Evolutionary conservation across 139 green algal species (phyloP).

Genomic region (Chlorella ohadii): DNA sequence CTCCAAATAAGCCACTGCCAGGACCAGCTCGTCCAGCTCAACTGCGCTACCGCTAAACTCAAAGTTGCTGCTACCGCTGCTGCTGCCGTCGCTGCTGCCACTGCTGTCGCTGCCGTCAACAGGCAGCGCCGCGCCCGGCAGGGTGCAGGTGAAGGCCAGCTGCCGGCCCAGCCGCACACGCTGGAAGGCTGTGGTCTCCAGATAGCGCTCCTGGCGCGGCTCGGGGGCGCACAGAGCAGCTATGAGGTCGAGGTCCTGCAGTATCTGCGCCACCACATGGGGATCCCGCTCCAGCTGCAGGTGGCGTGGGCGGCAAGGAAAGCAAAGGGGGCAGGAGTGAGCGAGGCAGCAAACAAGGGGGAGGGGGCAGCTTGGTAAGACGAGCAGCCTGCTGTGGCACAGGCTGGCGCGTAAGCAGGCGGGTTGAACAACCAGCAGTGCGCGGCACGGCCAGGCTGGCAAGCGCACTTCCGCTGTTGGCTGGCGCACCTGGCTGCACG

Average conservation of each 20-base stretch:
- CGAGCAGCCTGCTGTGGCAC: too few species aligned
- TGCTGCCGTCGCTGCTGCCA: neutral
- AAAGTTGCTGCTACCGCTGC: neutral
- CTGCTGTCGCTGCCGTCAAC: neutral
- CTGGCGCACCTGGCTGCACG: too few species aligned
- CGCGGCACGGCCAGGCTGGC: too few species aligned
- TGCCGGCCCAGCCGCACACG: neutral
- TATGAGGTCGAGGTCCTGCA: neutral
- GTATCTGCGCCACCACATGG: neutral
- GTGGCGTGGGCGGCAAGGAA: neutral
- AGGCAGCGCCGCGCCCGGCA: neutral
- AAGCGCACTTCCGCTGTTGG: too few species aligned
- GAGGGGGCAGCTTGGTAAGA: neutral
- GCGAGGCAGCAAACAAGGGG: too few species aligned
- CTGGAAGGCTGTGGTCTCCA: constrained; percentile 2
- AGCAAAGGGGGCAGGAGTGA: neutral
- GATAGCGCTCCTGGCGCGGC: neutral
- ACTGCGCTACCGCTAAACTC: neutral
- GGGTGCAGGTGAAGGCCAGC: constrained; percentile 8
- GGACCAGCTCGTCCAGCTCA: neutral
- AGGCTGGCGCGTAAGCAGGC: too few species aligned
- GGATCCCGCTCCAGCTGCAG: neutral
- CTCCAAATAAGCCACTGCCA: neutral
- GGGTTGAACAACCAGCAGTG: neutral
- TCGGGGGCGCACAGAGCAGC: neutral